Evolutionary conservation across 495 filamentous ascomycete species (phyloP).

Genomic region (Penicillium samsonianum): DNA sequence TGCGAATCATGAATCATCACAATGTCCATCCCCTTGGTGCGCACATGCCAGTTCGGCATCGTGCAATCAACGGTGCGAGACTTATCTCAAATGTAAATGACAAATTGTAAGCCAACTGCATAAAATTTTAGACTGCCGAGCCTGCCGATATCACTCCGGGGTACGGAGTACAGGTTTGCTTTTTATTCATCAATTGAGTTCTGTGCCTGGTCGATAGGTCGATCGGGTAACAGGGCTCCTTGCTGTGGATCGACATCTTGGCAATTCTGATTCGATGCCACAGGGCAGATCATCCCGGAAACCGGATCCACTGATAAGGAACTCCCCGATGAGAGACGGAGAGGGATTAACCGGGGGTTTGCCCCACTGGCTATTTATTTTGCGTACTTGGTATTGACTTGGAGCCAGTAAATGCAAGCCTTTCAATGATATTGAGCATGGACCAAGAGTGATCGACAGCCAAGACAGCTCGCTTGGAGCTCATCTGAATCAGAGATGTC

Average conservation of each 20-base stretch:
- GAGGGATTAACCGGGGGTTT: conserved; percentile 10
- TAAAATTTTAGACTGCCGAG: neutral
- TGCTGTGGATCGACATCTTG: conserved; percentile 17
- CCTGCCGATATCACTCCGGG: neutral
- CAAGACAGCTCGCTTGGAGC: conserved; percentile 23
- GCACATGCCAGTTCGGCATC: neutral
- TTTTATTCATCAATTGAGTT: conserved; percentile 12
- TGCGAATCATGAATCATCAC: too few relatives aligned
- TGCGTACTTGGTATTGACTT: conserved; percentile 1
- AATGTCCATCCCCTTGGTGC: neutral
- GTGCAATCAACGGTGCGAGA: conserved; percentile 16
- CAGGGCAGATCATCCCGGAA: conserved; percentile 14
- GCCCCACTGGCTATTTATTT: conserved; percentile 17
- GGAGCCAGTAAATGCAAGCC: conserved; percentile 1
- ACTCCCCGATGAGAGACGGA: conserved; percentile 12
- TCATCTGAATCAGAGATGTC: neutral
- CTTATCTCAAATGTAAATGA: conserved; percentile 23
- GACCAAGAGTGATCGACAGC: conserved; percentile 23
- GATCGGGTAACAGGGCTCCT: conserved; percentile 7
- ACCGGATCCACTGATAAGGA: conserved; percentile 31
- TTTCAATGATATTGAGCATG: conserved; percentile 6
- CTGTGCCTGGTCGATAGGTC: neutral
- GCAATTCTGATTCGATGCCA: conserved; percentile 14
- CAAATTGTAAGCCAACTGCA: conserved; percentile 10
- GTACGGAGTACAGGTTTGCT: conserved; percentile 4